Conservation (phyloP, 306 rosid species). For the Gleditsia sinensis region DNA sequence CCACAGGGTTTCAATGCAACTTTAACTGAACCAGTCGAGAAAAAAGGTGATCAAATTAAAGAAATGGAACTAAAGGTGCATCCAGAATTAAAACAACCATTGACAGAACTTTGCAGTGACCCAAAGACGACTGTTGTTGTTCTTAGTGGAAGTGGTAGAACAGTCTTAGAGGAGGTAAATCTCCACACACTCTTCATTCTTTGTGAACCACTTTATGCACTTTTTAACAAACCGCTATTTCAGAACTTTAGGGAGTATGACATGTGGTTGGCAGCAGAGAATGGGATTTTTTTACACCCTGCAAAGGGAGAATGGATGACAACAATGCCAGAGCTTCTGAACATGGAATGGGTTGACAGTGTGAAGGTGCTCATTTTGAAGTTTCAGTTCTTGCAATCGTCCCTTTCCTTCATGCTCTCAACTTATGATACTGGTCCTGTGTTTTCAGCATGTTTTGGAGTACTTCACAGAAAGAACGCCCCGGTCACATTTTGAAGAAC, state of each 20-base stretch:
- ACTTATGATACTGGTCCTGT: constrained; percentile 33
- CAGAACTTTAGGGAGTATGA: constrained; percentile 84
- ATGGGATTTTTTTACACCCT: constrained; percentile 84
- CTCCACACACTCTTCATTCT: constrained; percentile 28
- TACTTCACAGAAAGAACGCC: constrained; percentile 97
- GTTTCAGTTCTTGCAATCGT: constrained; percentile 1
- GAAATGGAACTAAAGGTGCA: constrained; percentile 88
- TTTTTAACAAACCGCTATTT: constrained; percentile 37
- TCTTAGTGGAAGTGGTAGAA: constrained; percentile 87
- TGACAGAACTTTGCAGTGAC: constrained; percentile 66
- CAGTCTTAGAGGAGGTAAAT: constrained; percentile 68
- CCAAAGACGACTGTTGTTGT: constrained; percentile 83
- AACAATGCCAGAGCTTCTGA: constrained; percentile 95
- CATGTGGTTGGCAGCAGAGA: constrained; percentile 98
- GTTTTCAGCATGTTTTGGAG: constrained; percentile 83
- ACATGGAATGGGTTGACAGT: constrained; percentile 95
- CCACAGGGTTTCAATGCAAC: constrained; percentile 89
- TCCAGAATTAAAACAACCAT: constrained; percentile 71
- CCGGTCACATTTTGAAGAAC: constrained; percentile 68
- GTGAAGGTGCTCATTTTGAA: constrained; percentile 62
- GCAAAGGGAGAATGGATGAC: constrained; percentile 95
- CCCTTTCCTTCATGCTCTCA: constrained; percentile 25
- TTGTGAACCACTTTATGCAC: constrained; percentile 7
- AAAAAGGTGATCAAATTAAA: constrained; percentile 84
- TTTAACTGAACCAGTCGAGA: constrained; percentile 89